phyloP scores from a whole-genome alignment of 1,139 yeast genomes.

The Candida mesenterica region DNA sequence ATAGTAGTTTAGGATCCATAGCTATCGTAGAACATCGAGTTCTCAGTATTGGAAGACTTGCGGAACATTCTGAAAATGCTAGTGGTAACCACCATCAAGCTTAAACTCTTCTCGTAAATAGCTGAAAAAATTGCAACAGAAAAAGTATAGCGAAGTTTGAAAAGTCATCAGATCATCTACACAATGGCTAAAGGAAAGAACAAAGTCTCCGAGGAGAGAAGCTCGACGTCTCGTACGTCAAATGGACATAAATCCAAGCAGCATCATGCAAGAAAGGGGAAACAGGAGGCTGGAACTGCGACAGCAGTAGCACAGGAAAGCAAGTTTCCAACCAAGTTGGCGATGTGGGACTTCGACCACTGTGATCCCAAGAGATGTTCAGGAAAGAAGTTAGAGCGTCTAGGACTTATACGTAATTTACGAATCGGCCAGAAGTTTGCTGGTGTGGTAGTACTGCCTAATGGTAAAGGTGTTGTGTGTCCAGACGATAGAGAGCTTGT shows the following conservation, averaged over 20 bases:
- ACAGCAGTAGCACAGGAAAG: conserved; percentile 10
- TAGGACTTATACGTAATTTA: conserved; percentile 76
- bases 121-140: not conserved
- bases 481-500: conserved; percentile 82
- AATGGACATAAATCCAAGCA: conserved; percentile 61
- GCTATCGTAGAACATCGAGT: no score
- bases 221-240: conserved; percentile 40
- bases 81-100: no score
- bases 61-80: no score
- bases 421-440: conserved; percentile 88
- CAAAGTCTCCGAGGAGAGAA: conserved; percentile 45
- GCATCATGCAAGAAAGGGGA: conserved; percentile 48
- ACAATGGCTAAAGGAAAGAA: conserved; percentile 69
- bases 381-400: conserved; percentile 87
- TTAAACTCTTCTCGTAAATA: no score
- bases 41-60: no score
- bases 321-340: conserved; percentile 66
- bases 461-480: conserved; percentile 87
- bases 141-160: conserved; percentile 1
- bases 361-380: conserved; percentile 98
- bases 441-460: conserved; percentile 91
- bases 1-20: not conserved
- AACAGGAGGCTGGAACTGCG: conserved; percentile 36
- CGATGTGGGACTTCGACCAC: conserved; percentile 97
- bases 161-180: conserved; percentile 3